Conservation (phyloP, 768 basidiomycete species). For the Suillus placidus region DNA sequence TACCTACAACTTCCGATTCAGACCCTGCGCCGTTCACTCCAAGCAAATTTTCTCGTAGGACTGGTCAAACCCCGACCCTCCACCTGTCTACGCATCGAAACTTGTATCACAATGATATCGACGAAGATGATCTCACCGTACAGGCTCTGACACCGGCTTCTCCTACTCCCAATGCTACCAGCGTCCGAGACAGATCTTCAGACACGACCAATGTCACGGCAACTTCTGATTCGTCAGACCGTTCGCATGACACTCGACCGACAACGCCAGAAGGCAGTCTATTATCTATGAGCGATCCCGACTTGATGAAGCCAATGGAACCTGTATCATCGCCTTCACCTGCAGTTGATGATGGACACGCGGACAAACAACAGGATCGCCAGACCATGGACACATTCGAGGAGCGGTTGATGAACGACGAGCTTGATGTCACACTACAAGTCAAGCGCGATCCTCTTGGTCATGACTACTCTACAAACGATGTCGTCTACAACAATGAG, state of each 20-base stretch:
- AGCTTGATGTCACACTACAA: constrained; percentile 47
- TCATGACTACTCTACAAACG: constrained; percentile 81
- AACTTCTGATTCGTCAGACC: constrained; percentile 47
- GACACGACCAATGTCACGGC: constrained; percentile 48
- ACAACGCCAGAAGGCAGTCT: constrained; percentile 49
- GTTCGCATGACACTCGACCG: constrained; percentile 50
- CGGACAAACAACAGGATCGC: constrained; percentile 46
- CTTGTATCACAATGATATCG: constrained; percentile 40
- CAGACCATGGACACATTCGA: constrained; percentile 41
- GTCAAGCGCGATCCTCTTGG: constrained; percentile 44
- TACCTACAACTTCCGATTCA: constrained; percentile 54
- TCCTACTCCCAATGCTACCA: constrained; percentile 19
- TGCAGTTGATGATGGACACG: constrained; percentile 57
- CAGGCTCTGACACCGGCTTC: constrained; percentile 45
- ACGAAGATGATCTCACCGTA: constrained; percentile 67
- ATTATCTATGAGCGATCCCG: constrained; percentile 26
- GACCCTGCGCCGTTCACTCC: constrained; percentile 48
- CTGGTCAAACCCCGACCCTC: constrained; percentile 29
- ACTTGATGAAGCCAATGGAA: constrained; percentile 45
- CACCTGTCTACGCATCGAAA: constrained; percentile 42
- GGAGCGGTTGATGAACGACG: constrained; percentile 57
- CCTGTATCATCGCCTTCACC: constrained; percentile 55
- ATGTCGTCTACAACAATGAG: constrained; percentile 89
- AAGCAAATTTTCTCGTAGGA: constrained; percentile 47
- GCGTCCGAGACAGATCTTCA: constrained; percentile 47